phyloP scores from a whole-genome alignment of 371 early-diverging fungal species.

The Mortierella sp. region DNA sequence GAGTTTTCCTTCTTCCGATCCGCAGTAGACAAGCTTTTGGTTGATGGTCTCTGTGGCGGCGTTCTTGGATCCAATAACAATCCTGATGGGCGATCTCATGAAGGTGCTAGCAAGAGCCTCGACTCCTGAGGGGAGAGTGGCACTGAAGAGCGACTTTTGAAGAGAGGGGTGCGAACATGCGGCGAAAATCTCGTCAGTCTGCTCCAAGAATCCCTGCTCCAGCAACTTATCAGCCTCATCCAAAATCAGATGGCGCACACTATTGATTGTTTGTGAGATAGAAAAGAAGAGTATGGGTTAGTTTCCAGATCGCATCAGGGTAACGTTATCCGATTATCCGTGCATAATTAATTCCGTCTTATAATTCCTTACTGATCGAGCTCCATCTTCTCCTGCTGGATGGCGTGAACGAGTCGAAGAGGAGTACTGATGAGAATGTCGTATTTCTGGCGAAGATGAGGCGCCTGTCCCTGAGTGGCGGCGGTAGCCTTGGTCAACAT shows the following conservation, averaged over 20 bases:
- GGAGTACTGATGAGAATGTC: constrained; percentile 96
- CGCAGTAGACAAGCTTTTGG: constrained; percentile 93
- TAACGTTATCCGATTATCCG: no score
- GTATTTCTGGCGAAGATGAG: constrained; percentile 77
- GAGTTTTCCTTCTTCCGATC: constrained; percentile 94
- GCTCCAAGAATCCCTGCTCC: constrained; percentile 92
- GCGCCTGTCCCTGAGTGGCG: constrained; percentile 75
- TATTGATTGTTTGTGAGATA: constrained; percentile 16
- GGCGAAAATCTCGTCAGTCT: constrained; percentile 90
- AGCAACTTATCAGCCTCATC: constrained; percentile 97
- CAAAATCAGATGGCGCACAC: constrained; percentile 81
- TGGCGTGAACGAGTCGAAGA: constrained; percentile 88
- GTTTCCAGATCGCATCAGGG: no score
- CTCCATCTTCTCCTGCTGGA: constrained; percentile 84
- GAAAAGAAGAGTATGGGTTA: neutral
- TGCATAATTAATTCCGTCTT: neutral
- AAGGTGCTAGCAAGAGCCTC: constrained; percentile 91
- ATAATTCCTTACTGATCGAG: constrained; percentile 68
- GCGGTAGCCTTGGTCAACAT: constrained; percentile 85
- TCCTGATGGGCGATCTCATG: constrained; percentile 90
- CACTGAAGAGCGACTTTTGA: constrained; percentile 94
- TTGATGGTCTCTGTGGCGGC: constrained; percentile 93
- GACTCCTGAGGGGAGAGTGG: constrained; percentile 94
- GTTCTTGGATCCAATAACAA: constrained; percentile 94
- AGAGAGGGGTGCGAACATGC: constrained; percentile 83